Base-by-base conservation (phyloP, 768 basidiomycete species). In the Boletus sensibilis region DNA sequence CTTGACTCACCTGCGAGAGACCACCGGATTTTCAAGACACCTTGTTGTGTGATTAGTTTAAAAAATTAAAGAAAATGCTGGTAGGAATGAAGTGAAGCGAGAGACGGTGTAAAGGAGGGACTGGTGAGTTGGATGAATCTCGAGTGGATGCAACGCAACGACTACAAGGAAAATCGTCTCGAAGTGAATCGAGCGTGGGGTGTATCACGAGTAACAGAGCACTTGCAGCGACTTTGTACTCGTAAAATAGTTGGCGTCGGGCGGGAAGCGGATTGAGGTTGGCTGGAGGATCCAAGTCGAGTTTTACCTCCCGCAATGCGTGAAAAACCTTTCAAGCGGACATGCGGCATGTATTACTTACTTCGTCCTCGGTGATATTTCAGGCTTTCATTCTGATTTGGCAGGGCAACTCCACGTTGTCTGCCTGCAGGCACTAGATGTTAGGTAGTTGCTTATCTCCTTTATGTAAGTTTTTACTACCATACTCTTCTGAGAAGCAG, bases 371-470 rank as follows among this genome's bases (percentile, higher is more conserved):
- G 71, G 70, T 56, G 59, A 67, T 61, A 77, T 76, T 78, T 76
- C 74, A 73, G 68, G 65, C 74, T 72, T 75, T 62, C 38, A 52
- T 57, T 86, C 82, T 79, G 81, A 84, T 83, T 71, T 66, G 72
- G 70, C 55, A 71, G 54, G 61, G 76, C 72, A 72, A 76, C 71
- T 73, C 73, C 81, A 88, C 86, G 86, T 86, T 86, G 78, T 76
- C 74, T 84, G 86, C 86, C 86, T 87, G 84, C 84, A 87, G 85
- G 86, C 85, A 81, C 68, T 65, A 60, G 66, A 69, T 72, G 76
- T 77, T 75, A 52, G 60, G 63, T 62, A 58, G 51, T 68, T 72
- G 60, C 69, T 74, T 73, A 67, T 66, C 74, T 67, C 64, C 68
- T 70, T 82, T 81, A 78, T 72, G 78, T 82, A 79, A 78, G 47